Evolutionary conservation across 2,329 filamentous ascomycete genomes (phyloP).

Genomic region (Pseudogymnoascus sp.): DNA sequence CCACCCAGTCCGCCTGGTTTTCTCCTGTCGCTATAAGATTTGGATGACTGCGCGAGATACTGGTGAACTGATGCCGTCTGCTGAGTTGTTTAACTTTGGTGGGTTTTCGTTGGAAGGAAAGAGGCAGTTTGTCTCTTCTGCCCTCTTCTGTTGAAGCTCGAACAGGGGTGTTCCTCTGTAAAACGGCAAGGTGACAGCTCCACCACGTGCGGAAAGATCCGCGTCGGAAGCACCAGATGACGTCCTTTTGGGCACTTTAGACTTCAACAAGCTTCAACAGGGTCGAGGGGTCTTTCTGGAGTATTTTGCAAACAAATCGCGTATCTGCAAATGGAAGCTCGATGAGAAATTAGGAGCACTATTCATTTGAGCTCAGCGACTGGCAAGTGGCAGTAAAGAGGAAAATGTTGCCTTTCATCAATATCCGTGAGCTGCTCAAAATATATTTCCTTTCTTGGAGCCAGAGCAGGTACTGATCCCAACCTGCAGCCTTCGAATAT

Average conservation of each 20-base stretch:
- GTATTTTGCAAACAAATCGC: background rate
- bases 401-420: slow-evolving; percentile 57
- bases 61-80: background rate
- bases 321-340: slow-evolving; percentile 1
- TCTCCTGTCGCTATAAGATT: background rate
- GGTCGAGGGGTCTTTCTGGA: slow-evolving; percentile 1
- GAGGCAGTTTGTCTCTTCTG: background rate
- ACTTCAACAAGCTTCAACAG: background rate
- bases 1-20: background rate
- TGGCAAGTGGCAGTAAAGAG: background rate
- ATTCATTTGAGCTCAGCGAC: background rate
- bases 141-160: background rate
- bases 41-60: background rate
- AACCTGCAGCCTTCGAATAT: slow-evolving; percentile 51
- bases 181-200: slow-evolving; percentile 9
- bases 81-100: background rate
- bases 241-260: slow-evolving; percentile 1
- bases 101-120: background rate
- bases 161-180: slow-evolving; percentile 2
- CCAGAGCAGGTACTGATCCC: slow-evolving; percentile 22
- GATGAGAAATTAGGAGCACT: background rate
- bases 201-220: slow-evolving; percentile 8
- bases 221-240: slow-evolving; percentile 1
- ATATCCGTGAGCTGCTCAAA: slow-evolving; percentile 41
- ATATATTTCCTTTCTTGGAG: slow-evolving; percentile 11